A percentile compares a stretch with the other conserved stretches of the same genome.
Conservation (phyloP, 176 grass and related monocot species). For the Echinochloa phyllopogon region DNA sequence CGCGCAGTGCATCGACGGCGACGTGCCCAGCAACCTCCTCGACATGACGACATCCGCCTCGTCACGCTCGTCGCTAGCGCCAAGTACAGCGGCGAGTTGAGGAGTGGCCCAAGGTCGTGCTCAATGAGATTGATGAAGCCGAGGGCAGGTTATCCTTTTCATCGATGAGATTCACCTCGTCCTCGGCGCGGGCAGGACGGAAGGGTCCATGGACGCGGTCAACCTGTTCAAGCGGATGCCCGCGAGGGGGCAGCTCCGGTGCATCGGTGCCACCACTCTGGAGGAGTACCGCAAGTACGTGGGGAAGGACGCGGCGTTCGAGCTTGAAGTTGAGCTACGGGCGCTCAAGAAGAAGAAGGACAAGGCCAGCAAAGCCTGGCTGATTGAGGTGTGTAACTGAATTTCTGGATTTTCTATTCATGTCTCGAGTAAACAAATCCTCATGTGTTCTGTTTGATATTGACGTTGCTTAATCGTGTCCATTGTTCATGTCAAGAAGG, state of each 20-base stretch:
- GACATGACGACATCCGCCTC: slow-evolving; percentile 63
- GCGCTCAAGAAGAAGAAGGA: not conserved
- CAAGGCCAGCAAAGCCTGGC: not conserved
- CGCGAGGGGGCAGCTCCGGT: slow-evolving; percentile 61
- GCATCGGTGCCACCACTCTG: slow-evolving; percentile 68
- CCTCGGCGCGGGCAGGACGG: slow-evolving; percentile 52
- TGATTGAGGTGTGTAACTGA: slow-evolving; percentile 27
- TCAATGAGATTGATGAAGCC: slow-evolving; percentile 72
- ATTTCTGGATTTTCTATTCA: not conserved
- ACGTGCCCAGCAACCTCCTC: slow-evolving; percentile 60
- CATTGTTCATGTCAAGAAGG: slow-evolving; percentile 50
- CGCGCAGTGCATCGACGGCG: slow-evolving; percentile 62
- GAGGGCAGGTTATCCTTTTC: slow-evolving; percentile 78
- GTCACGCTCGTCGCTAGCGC: slow-evolving; percentile 55
- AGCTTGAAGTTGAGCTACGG: too few relatives aligned
- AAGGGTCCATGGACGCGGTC: slow-evolving; percentile 63
- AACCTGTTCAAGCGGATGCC: slow-evolving; percentile 69
- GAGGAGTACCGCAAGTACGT: slow-evolving; percentile 73
- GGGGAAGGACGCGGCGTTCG: slow-evolving; percentile 57
- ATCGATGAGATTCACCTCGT: slow-evolving; percentile 78
- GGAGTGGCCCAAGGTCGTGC: slow-evolving; percentile 64
- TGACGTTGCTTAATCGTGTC: not conserved
- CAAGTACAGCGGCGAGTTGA: slow-evolving; percentile 69
- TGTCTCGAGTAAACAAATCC: not conserved
- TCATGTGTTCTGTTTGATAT: not conserved